phyloP scores from a whole-genome alignment of 805 yeast species.

The Ogataea sp. region DNA sequence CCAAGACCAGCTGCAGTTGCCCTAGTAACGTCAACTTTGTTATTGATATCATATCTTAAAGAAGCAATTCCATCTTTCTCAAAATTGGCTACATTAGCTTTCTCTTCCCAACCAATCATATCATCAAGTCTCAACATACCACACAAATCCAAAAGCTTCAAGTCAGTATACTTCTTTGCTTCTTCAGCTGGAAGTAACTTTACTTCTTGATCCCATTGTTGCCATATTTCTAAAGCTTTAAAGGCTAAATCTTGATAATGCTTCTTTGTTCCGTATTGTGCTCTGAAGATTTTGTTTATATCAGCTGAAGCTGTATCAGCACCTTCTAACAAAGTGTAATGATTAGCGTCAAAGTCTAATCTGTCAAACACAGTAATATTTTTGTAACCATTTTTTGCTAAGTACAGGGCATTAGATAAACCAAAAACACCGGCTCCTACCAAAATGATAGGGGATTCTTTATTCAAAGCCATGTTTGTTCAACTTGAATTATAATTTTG shows the following conservation, averaged over 20 bases:
- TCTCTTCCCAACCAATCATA: slow-evolving; percentile 17
- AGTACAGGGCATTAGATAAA: slow-evolving; percentile 37
- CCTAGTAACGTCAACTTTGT: slow-evolving; percentile 20
- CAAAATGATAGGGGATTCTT: slow-evolving; percentile 25
- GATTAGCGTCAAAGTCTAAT: slow-evolving; percentile 20
- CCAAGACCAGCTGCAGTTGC: slow-evolving; percentile 24
- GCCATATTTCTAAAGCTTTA: slow-evolving; percentile 18
- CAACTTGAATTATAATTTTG: neutral
- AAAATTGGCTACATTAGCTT: slow-evolving; percentile 15
- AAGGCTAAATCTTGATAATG: slow-evolving; percentile 25
- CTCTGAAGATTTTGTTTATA: slow-evolving; percentile 30
- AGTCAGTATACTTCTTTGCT: slow-evolving; percentile 14
- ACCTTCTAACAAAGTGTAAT: slow-evolving; percentile 26
- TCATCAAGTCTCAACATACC: slow-evolving; percentile 23
- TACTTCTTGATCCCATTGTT: slow-evolving; percentile 18
- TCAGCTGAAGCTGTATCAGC: slow-evolving; percentile 34
- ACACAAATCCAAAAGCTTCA: slow-evolving; percentile 19
- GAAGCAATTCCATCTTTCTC: slow-evolving; percentile 20
- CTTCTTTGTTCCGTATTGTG: slow-evolving; percentile 28
- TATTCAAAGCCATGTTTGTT: slow-evolving; percentile 2
- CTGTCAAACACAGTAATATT: slow-evolving; percentile 31
- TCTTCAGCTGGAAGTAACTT: slow-evolving; percentile 15
- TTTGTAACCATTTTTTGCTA: slow-evolving; percentile 27
- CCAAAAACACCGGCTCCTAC: slow-evolving; percentile 55
- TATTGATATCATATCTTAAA: slow-evolving; percentile 22